Percentiles rank a stretch among this genome's conserved stretches.
These are phyloP conservation scores for Paecilomyces formosus DNA, from an alignment of 2,329 filamentous ascomycete genomes.

Conservation along the genomic window DNA sequence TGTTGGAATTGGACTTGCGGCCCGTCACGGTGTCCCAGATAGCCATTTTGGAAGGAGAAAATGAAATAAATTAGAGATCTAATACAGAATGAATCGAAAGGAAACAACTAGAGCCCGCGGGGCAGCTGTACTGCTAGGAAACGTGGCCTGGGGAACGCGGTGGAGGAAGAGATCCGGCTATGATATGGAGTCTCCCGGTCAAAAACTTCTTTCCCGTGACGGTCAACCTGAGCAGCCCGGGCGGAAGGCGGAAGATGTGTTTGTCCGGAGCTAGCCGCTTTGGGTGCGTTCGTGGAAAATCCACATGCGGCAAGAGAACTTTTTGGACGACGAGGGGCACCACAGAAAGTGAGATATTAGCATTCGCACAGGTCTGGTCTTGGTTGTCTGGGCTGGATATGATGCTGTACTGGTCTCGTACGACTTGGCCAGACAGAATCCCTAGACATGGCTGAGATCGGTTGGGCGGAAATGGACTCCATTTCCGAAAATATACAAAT, in stretches of 20 bases:
- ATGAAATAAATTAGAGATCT: background rate
- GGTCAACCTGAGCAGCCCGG: constrained; percentile 1
- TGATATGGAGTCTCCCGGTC: constrained; percentile 4
- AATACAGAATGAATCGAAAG: background rate
- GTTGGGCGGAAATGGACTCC: constrained; percentile 19
- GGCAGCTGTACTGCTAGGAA: background rate
- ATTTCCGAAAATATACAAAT: constrained; percentile 27
- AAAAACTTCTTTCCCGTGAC: constrained; percentile 36
- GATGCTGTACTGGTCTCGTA: constrained; percentile 15
- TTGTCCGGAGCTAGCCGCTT: constrained; percentile 2
- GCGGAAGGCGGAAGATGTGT: constrained; percentile 5
- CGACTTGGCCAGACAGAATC: constrained; percentile 9
- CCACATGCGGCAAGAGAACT: background rate
- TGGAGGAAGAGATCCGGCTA: background rate
- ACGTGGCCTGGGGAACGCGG: background rate
- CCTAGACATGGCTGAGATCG: constrained; percentile 7
- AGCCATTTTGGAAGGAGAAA: constrained; percentile 36
- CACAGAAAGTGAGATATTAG: background rate
- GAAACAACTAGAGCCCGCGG: background rate
- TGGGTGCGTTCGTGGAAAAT: background rate
- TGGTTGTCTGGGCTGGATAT: background rate
- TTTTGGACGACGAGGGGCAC: background rate
- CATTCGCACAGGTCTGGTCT: background rate
- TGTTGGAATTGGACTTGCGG: constrained; percentile 50
- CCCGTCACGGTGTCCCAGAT: constrained; percentile 57